A percentile compares a stretch with the other conserved stretches of the same genome.
Evolutionary conservation across 208 protist species (phyloP).

Genomic region (Crithidia brevicula): DNA sequence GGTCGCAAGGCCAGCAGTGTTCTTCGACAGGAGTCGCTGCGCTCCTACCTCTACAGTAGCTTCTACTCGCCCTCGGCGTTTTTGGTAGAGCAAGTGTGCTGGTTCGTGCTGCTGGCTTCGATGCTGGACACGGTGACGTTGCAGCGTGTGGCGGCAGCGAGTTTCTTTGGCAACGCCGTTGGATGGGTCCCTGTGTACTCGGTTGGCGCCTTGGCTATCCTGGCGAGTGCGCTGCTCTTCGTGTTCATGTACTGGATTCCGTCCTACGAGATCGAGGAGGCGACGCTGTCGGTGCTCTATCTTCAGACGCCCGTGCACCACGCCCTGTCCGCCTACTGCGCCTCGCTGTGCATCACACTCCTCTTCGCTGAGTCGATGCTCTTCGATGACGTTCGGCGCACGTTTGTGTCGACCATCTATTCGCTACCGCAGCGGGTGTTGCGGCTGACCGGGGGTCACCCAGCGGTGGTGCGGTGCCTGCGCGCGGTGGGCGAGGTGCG

Average conservation of each 20-base stretch:
- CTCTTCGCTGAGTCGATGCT: constrained; percentile 39
- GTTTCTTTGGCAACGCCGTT: constrained; percentile 23
- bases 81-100: constrained; percentile 38
- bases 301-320: constrained; percentile 10
- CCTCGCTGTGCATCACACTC: constrained; percentile 39
- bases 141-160: constrained; percentile 35
- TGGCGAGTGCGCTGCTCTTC: constrained; percentile 17
- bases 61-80: constrained; percentile 44
- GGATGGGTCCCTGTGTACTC: constrained; percentile 33
- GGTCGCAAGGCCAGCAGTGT: constrained; percentile 11
- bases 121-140: constrained; percentile 25
- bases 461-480: background rate
- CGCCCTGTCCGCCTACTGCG: constrained; percentile 37
- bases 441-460: constrained; percentile 18
- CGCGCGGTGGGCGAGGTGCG: constrained; percentile 14
- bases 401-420: constrained; percentile 22
- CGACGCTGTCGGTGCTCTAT: constrained; percentile 12
- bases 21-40: constrained; percentile 31
- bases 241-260: constrained; percentile 31
- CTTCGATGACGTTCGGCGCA: constrained; percentile 26
- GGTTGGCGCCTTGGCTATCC: constrained; percentile 1
- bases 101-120: constrained; percentile 27
- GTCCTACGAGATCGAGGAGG: constrained; percentile 25
- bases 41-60: constrained; percentile 29
- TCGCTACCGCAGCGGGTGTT: constrained; percentile 30